These are phyloP conservation scores for Phaeosphaeria sp. DNA, from an alignment of 2,329 filamentous ascomycete genomes.

Conservation along the genomic window DNA sequence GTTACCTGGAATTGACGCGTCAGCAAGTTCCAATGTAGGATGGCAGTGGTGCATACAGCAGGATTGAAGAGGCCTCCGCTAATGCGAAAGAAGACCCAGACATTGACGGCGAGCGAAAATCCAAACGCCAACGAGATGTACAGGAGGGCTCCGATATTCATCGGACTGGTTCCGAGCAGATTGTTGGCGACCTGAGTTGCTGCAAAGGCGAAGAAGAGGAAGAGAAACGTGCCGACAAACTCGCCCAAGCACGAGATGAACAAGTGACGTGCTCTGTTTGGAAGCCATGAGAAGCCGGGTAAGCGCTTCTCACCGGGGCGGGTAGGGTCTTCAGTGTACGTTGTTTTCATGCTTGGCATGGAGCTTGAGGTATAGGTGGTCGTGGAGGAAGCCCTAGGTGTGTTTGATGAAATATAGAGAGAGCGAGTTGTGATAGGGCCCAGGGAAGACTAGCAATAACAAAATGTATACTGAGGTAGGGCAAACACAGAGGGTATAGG, in stretches of 20 bases:
- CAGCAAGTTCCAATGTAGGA: neutral
- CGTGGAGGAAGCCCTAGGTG: constrained; percentile 35
- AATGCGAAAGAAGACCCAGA: constrained; percentile 51
- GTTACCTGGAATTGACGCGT: constrained; percentile 49
- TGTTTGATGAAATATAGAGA: neutral
- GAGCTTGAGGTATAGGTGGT: constrained; percentile 38
- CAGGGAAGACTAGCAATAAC: neutral
- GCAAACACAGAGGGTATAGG: neutral
- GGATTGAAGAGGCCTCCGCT: constrained; percentile 50
- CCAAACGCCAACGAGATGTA: constrained; percentile 49
- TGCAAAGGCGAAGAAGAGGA: constrained; percentile 50
- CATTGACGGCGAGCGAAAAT: constrained; percentile 48
- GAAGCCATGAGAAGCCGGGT: constrained; percentile 51
- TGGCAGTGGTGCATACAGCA: constrained; percentile 31
- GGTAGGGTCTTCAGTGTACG: constrained; percentile 40
- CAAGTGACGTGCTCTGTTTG: constrained; percentile 52
- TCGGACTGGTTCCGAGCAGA: constrained; percentile 26
- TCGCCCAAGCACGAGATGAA: constrained; percentile 56
- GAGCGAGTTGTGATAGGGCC: neutral
- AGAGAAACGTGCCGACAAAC: constrained; percentile 49
- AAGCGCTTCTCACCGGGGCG: constrained; percentile 48
- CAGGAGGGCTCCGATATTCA: constrained; percentile 35
- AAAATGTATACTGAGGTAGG: neutral
- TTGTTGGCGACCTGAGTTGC: constrained; percentile 49
- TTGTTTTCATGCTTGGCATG: constrained; percentile 48